Conservation (phyloP, 768 basidiomycete genomes). For the Lentinula sp. region DNA sequence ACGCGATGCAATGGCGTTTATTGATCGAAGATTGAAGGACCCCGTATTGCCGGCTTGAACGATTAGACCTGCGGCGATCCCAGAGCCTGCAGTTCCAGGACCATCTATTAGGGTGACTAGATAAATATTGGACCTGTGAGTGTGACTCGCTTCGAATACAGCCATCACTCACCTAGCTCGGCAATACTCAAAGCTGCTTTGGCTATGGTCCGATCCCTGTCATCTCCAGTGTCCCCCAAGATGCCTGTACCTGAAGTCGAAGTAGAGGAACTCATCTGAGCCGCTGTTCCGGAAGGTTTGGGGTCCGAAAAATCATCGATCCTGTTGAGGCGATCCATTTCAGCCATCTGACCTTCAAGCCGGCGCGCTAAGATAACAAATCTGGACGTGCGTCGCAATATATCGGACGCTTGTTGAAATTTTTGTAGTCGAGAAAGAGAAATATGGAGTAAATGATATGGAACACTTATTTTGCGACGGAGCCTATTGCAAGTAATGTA, state of each 20-base stretch:
- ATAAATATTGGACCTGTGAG: neutral
- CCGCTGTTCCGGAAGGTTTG: neutral
- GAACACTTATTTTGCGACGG: conserved; percentile 78
- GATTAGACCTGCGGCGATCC: neutral
- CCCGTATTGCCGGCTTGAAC: neutral
- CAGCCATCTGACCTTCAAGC: conserved; percentile 80
- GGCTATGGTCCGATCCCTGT: conserved; percentile 81
- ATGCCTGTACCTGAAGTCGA: conserved; percentile 7
- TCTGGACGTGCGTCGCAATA: conserved; percentile 77
- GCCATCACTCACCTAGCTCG: conserved; percentile 65
- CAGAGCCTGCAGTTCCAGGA: conserved; percentile 13
- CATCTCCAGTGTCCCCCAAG: conserved; percentile 51
- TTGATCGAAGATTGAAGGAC: conserved; percentile 59
- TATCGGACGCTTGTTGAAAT: conserved; percentile 78
- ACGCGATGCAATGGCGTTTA: conserved; percentile 66
- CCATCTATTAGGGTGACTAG: conserved; percentile 49
- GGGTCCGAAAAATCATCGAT: neutral
- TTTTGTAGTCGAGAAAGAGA: conserved; percentile 72
- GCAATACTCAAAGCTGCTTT: conserved; percentile 95
- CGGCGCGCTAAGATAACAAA: conserved; percentile 81
- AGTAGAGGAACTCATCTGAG: neutral
- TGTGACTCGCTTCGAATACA: neutral
- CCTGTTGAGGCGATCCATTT: conserved; percentile 35
- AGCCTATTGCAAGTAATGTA: conserved; percentile 43
- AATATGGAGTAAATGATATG: conserved; percentile 68